Base-by-base conservation (phyloP, 2,329 filamentous ascomycete species). In the Monosporascus sp. region DNA sequence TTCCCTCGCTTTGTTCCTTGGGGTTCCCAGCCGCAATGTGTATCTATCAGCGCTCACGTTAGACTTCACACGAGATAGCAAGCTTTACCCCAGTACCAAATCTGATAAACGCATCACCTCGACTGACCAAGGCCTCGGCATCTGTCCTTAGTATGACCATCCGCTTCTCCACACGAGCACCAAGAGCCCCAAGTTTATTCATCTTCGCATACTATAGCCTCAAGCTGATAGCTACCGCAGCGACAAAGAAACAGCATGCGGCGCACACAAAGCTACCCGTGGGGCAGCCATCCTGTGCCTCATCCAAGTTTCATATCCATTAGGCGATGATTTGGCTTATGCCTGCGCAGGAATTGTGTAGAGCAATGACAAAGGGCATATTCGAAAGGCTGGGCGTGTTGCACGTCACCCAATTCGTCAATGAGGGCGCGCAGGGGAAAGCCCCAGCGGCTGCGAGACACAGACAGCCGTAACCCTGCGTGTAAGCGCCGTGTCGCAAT, bases 211-310 rank as follows among this genome's bases (percentile, higher is more conserved):
- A 65, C 53, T 52, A 51, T 1, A 65, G 43, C 26, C 63, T 55
- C 45, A 65, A 50, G 8, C 53, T 37, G 17, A 60, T 45, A 2
- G 61, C 56, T 26, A 64, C 48, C 11, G 50, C 52, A 5, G 63
- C 59, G 8, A 64, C 62, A 26, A 64, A 58, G 53, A 73, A 72
- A 40, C 67, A 70, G 48, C 67, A 72, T 2, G 62, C 67, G 2
- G 71, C 70, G 55, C 72, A 74, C 2, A 69, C 68, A 51, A 73
- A 69, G 35, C 72, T 73, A 0, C 71, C 70, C 0, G 70, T 73
- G 1, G 70, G 71, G 55, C 69, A 73, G 0, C 70, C 70, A 2
- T 45, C 38, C 0, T 41, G 35, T 4, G 61, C 61, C 52, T 72
- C 68, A 3, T 51, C 55, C 6, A 61, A 58, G 31, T 62, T 68